Conservation (phyloP, 495 filamentous ascomycete genomes). For the Evansstolkia leycettana region DNA sequence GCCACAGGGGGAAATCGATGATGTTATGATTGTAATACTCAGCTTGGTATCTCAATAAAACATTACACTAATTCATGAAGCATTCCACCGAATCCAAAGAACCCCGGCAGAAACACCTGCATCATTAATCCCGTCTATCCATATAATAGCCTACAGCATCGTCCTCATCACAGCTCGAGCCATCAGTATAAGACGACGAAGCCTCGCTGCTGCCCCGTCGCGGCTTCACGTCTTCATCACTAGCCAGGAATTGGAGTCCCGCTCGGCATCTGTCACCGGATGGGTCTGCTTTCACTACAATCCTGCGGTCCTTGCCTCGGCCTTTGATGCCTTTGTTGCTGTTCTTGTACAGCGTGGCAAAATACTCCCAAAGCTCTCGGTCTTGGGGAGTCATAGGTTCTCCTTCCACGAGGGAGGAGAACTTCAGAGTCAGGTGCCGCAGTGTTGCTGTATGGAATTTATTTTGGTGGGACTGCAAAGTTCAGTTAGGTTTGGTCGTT, state of each 20-base stretch:
- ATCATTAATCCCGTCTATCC: conserved; percentile 13
- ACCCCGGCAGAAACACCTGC: neutral
- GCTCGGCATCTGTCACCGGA: conserved; percentile 5
- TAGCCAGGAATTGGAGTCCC: conserved; percentile 11
- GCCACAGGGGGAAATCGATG: too few relatives aligned
- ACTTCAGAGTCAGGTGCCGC: conserved; percentile 57
- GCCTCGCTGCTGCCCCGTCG: conserved; percentile 22
- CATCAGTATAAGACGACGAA: conserved; percentile 20
- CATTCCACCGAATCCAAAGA: too few relatives aligned
- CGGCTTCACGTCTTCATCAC: conserved; percentile 13
- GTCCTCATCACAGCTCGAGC: conserved; percentile 24
- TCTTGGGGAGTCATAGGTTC: conserved; percentile 55
- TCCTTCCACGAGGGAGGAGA: conserved; percentile 50
- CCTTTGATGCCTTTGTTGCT: conserved; percentile 92
- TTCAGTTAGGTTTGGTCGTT: conserved; percentile 2
- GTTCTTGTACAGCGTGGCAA: conserved; percentile 82
- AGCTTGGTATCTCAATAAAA: too few relatives aligned
- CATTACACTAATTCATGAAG: too few relatives aligned
- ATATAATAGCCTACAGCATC: conserved; percentile 21
- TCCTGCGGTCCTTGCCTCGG: conserved; percentile 66
- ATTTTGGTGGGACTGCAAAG: conserved; percentile 78
- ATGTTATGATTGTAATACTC: too few relatives aligned
- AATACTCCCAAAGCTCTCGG: conserved; percentile 75
- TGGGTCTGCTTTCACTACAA: conserved; percentile 18
- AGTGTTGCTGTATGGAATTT: conserved; percentile 73